Evolutionary conservation across 169 alveolate species (phyloP).

Genomic region (Eimeria brunetti): DNA sequence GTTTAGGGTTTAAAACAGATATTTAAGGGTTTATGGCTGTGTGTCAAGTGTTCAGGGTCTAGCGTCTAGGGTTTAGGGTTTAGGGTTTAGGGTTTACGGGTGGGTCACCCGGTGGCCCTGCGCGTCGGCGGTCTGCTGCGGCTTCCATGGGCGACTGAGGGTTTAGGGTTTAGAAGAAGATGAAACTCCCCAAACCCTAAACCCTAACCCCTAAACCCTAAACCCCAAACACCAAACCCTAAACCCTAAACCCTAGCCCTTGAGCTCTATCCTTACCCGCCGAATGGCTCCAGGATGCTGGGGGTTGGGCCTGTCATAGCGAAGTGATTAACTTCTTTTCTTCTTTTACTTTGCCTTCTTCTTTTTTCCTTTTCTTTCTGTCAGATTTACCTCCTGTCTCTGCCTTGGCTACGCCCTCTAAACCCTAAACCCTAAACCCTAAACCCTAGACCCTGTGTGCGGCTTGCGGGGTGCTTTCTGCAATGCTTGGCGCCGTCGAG

Average conservation of each 20-base stretch:
- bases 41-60: neutral
- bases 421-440: neutral
- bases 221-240: neutral
- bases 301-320: neutral
- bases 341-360: neutral
- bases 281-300: neutral
- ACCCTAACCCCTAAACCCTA: too few relatives aligned
- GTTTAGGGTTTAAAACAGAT: too few relatives aligned
- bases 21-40: too few relatives aligned
- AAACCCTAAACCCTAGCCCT: neutral
- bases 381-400: neutral
- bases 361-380: neutral
- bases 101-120: neutral
- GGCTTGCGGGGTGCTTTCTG: neutral
- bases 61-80: slow-evolving; percentile 32
- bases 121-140: neutral
- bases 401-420: neutral
- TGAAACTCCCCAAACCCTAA: too few relatives aligned
- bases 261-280: too few relatives aligned
- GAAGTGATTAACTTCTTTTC: neutral
- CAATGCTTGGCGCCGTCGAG: slow-evolving; percentile 10
- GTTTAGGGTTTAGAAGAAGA: too few relatives aligned
- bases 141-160: neutral
- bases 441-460: neutral
- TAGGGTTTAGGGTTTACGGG: slow-evolving; percentile 33